A percentile compares a stretch with the other conserved stretches of the same genome.
Evolutionary conservation across 495 filamentous ascomycete species (phyloP).

Genomic region (Aeminium ludgeri): DNA sequence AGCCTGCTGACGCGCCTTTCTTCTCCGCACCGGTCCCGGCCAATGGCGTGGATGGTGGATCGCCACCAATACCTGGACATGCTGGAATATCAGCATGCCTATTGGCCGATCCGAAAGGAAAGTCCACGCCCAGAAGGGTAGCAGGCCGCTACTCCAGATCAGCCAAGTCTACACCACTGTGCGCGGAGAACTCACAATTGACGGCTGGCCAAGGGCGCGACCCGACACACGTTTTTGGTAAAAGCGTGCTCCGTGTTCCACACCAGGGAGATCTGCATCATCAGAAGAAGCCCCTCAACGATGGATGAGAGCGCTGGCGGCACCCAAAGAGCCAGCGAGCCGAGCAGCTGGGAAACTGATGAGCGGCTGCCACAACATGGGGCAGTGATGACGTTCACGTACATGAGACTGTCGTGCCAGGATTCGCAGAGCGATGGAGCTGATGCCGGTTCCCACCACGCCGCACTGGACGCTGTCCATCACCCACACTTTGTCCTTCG

Average conservation of each 20-base stretch:
- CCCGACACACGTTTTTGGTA: not conserved
- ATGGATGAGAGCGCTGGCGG: not conserved
- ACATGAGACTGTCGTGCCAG: not conserved
- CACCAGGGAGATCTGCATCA: not conserved
- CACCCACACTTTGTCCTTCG: not conserved
- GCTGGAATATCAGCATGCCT: too few species aligned
- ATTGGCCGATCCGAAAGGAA: too few species aligned
- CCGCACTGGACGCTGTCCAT: not conserved
- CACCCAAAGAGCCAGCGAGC: not conserved
- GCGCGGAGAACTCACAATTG: not conserved
- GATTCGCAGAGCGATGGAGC: not conserved
- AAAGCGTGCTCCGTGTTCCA: not conserved
- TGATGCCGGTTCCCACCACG: not conserved
- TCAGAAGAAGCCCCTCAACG: not conserved
- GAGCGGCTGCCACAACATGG: not conserved
- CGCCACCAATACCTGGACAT: too few species aligned
- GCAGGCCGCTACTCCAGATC: not conserved
- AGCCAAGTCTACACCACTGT: not conserved
- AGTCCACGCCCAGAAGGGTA: not conserved
- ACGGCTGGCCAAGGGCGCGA: not conserved
- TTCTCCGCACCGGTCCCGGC: not conserved
- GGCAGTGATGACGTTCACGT: not conserved
- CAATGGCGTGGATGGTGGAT: conserved; percentile 1
- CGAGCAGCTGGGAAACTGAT: not conserved
- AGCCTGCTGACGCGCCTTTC: not conserved